These are phyloP conservation scores for Nemania sp. DNA, from an alignment of 2,329 filamentous ascomycete genomes.

Conservation along the genomic window DNA sequence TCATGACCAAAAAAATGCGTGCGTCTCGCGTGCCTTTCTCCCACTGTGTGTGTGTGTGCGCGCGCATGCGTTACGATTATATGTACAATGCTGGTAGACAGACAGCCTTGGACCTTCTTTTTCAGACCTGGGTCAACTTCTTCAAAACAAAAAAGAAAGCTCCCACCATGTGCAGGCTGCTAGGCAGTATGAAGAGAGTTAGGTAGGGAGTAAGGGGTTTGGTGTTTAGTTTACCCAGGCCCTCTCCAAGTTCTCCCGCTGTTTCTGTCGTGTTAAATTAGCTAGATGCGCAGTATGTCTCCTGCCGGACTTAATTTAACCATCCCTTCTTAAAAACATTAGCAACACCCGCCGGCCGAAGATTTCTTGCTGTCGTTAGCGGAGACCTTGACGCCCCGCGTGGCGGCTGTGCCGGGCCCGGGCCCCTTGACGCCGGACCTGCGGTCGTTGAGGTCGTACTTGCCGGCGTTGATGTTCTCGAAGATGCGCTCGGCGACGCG, in stretches of 20 bases:
- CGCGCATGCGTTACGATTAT: constrained; percentile 26
- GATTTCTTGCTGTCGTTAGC: constrained; percentile 45
- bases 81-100: constrained; percentile 32
- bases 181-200: too few species aligned
- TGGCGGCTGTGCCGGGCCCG: constrained; percentile 52
- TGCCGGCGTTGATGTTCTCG: constrained; percentile 92
- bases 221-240: background rate
- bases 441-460: constrained; percentile 92
- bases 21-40: constrained; percentile 18
- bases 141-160: too few species aligned
- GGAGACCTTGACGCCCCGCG: constrained; percentile 52
- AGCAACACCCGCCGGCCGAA: constrained; percentile 54
- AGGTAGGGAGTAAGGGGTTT: too few species aligned
- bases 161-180: background rate
- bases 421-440: constrained; percentile 87
- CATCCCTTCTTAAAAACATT: background rate
- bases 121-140: background rate
- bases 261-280: constrained; percentile 19
- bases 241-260: background rate
- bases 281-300: constrained; percentile 1
- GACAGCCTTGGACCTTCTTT: background rate
- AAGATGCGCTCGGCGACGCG: constrained; percentile 95
- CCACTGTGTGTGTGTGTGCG: constrained; percentile 19
- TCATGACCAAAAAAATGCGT: constrained; percentile 37
- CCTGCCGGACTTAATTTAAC: background rate